Conservation (phyloP, 345 rosid genomes). For the Dimocarpus longan region DNA sequence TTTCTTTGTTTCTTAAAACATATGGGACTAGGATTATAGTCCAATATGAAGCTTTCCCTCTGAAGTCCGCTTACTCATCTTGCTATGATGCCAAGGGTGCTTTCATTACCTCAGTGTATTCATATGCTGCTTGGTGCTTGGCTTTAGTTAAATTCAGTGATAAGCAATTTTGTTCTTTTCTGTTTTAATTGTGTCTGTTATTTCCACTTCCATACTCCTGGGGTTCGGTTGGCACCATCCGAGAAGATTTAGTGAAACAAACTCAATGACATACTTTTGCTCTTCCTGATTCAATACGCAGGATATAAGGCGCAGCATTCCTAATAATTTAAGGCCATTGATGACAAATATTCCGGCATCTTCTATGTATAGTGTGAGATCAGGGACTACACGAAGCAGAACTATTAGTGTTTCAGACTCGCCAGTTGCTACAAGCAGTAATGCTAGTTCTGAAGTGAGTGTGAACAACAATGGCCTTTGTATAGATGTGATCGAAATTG, state of each 20-base stretch:
- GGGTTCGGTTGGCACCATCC: not conserved
- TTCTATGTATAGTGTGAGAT: slow-evolving; percentile 94
- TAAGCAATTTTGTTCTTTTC: not conserved
- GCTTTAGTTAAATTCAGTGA: not conserved
- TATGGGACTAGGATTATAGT: slow-evolving; percentile 3
- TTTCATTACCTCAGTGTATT: not conserved
- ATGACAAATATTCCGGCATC: slow-evolving; percentile 98
- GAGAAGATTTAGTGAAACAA: slow-evolving; percentile 1
- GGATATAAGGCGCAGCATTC: slow-evolving; percentile 94
- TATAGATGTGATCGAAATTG: slow-evolving; percentile 60
- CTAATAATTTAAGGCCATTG: slow-evolving; percentile 81
- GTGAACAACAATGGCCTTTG: slow-evolving; percentile 70
- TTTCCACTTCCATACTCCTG: not conserved
- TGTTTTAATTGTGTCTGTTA: not conserved
- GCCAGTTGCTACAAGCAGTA: slow-evolving; percentile 96
- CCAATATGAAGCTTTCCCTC: not conserved
- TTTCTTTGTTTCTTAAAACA: not conserved
- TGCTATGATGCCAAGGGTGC: not conserved
- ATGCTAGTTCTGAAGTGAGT: slow-evolving; percentile 95
- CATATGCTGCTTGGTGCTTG: not conserved
- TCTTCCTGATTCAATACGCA: slow-evolving; percentile 36
- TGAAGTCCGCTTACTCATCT: not conserved
- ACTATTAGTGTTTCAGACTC: slow-evolving; percentile 81
- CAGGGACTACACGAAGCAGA: slow-evolving; percentile 71
- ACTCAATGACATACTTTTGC: not conserved